Base-by-base conservation (phyloP, 768 basidiomycete species). In the Hypholoma fasciculare region DNA sequence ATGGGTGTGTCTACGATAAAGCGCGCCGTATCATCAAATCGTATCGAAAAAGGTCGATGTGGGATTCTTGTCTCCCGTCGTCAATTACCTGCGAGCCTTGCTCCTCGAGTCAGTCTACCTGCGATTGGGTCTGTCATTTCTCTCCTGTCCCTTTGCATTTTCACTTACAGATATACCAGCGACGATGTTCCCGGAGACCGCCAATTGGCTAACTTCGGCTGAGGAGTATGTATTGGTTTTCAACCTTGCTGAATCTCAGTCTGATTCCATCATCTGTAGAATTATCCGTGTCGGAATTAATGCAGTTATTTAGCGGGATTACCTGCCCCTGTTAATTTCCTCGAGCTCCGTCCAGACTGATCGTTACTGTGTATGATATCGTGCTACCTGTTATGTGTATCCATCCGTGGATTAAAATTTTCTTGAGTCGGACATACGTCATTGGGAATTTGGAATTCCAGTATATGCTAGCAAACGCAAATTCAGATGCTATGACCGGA, bases 91-190 rank as follows among this genome's bases (percentile, higher is more conserved):
- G 9, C 74, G 87, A 38, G 70, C 65, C 13, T 70, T 82, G 51
- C 71, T 89, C 20, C 79, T 89, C 39, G 87, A 89, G 64, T 80
- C 78, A n/a, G 63, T 90, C 1, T 89, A 89, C 67, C 80, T 78
- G 39, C 81, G 84, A 20, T 67, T 88, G 36, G 72, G 82, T 85
- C 56, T 53, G 75, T 66, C 4, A 17, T 23, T n/a, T 23, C 13
- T 34, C 30, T 34, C 7, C 27, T 34, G 30, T 34, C 30, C 30
- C 9, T 34, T 34, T 49, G 16, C 9, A 11, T 2, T 12, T 1
- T n/a, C 27, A 19, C 27, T 14, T 58, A 13, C 30, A 34, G 9
- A 34, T 34, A 34, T 34, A 34, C 42, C 39, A 82, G 83, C 76
- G 2, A 80, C 78, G 0, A 83, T 86, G 79, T 86, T 87, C 72